Percentiles rank a stretch among this genome's conserved stretches.
phyloP scores from a whole-genome alignment of 2,329 filamentous ascomycete genomes.

The Calonectria pteridis region DNA sequence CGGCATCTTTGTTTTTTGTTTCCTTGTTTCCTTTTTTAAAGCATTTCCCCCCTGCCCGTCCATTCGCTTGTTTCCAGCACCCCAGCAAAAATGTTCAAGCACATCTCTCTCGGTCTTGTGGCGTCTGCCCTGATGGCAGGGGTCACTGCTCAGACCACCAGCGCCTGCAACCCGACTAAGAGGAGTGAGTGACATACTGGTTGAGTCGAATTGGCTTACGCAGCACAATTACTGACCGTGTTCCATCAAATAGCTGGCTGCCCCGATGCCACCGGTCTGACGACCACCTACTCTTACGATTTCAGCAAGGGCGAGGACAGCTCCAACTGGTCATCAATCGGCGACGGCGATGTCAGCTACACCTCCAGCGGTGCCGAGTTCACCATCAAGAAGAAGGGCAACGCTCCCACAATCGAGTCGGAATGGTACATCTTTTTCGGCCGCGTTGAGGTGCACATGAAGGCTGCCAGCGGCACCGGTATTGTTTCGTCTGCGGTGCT shows the following conservation, averaged over 20 bases:
- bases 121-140: slow-evolving; percentile 21
- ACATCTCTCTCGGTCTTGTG: slow-evolving; percentile 13
- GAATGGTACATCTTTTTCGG: slow-evolving; percentile 91
- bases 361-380: slow-evolving; percentile 41
- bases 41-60: neutral
- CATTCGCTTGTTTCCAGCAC: neutral
- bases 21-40: neutral
- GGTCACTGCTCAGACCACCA: slow-evolving; percentile 23
- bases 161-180: slow-evolving; percentile 38
- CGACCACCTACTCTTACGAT: slow-evolving; percentile 36
- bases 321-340: slow-evolving; percentile 34
- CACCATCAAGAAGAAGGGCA: slow-evolving; percentile 70
- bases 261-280: slow-evolving; percentile 27
- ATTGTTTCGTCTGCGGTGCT: slow-evolving; percentile 83
- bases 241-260: slow-evolving; percentile 20
- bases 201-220: neutral
- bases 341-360: slow-evolving; percentile 36
- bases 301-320: slow-evolving; percentile 37
- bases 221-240: neutral
- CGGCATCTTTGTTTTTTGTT: neutral
- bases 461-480: slow-evolving; percentile 78
- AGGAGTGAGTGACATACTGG: slow-evolving; percentile 29
- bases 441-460: slow-evolving; percentile 76
- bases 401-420: slow-evolving; percentile 72
- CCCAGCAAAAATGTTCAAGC: slow-evolving; percentile 21